Percentiles rank a stretch among this genome's conserved stretches.
These are phyloP conservation scores for Eremochloa ophiuroides DNA, from an alignment of 176 grass and related monocot genomes.

Conservation along the genomic window DNA sequence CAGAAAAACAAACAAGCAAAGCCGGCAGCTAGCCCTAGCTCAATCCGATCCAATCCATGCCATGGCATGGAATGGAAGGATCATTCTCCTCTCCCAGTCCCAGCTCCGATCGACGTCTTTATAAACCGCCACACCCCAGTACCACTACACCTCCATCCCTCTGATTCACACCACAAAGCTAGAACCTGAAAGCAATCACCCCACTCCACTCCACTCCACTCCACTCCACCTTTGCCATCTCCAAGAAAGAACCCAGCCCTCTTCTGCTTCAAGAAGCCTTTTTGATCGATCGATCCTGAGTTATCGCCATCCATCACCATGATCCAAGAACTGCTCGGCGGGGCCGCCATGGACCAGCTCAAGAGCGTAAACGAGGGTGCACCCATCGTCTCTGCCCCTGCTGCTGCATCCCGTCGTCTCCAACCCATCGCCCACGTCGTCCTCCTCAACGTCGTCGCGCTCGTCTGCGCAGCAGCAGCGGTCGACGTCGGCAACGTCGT, in stretches of 20 bases:
- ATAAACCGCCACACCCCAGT: constrained; percentile 35
- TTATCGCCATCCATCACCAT: constrained; percentile 29
- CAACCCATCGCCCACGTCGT: constrained; percentile 50
- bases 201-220: constrained; percentile 4
- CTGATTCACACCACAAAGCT: constrained; percentile 35
- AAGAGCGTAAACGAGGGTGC: constrained; percentile 5
- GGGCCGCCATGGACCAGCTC: constrained; percentile 48
- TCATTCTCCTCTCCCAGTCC: background rate
- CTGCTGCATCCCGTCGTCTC: constrained; percentile 34
- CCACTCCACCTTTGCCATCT: constrained; percentile 26
- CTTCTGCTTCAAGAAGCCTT: constrained; percentile 40
- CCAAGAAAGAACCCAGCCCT: constrained; percentile 21
- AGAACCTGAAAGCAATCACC: constrained; percentile 31
- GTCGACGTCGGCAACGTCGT: constrained; percentile 37
- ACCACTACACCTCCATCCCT: constrained; percentile 4
- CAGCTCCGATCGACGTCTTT: constrained; percentile 18
- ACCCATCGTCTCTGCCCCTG: constrained; percentile 19
- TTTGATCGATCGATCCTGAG: constrained; percentile 8
- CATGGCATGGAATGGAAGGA: background rate
- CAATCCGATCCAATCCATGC: background rate
- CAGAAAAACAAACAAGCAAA: constrained; percentile 14
- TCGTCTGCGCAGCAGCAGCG: constrained; percentile 28
- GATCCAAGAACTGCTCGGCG: constrained; percentile 69
- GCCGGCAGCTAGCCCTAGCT: constrained; percentile 36
- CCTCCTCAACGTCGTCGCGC: constrained; percentile 33